A percentile compares a stretch with the other conserved stretches of the same genome.
Evolutionary conservation across 106 monocot species (phyloP).

Genomic region (Iris macrosiphon): DNA sequence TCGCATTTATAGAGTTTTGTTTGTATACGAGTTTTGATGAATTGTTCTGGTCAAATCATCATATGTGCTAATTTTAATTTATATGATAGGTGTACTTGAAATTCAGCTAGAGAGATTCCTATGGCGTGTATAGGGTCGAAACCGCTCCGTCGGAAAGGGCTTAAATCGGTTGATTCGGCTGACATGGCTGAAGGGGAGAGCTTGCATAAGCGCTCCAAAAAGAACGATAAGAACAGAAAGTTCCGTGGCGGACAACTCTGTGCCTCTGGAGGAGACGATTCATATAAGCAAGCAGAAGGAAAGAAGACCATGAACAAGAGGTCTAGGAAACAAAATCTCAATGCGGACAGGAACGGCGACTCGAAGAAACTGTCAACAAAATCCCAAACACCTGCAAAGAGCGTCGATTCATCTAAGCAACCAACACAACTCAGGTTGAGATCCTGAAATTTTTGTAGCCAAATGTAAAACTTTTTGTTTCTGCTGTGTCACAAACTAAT

Average conservation of each 20-base stretch:
- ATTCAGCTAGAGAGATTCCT: background rate
- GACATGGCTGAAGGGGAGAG: conserved; percentile 12
- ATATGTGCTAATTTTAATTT: background rate
- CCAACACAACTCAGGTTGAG: conserved; percentile 29
- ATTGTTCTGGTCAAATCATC: too few species aligned
- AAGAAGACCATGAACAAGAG: conserved; percentile 17
- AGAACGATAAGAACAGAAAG: conserved; percentile 17
- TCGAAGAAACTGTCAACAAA: conserved; percentile 6
- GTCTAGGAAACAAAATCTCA: background rate
- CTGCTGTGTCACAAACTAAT: background rate
- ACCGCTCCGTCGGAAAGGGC: background rate
- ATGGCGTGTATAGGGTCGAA: conserved; percentile 12
- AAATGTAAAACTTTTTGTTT: background rate
- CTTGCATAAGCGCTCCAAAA: conserved; percentile 12
- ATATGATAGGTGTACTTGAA: background rate
- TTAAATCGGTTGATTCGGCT: background rate
- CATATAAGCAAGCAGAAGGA: conserved; percentile 6
- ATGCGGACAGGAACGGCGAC: background rate
- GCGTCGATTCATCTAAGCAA: conserved; percentile 1
- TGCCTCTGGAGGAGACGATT: background rate
- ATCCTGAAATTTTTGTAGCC: background rate
- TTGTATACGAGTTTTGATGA: too few species aligned
- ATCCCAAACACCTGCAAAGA: background rate
- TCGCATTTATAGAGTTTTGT: too few species aligned
- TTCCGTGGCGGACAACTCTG: conserved; percentile 11